Percentiles rank a stretch among this genome's conserved stretches.
phyloP scores from a whole-genome alignment of 2,329 filamentous ascomycete species.

The Cordyceps cateniannulata region DNA sequence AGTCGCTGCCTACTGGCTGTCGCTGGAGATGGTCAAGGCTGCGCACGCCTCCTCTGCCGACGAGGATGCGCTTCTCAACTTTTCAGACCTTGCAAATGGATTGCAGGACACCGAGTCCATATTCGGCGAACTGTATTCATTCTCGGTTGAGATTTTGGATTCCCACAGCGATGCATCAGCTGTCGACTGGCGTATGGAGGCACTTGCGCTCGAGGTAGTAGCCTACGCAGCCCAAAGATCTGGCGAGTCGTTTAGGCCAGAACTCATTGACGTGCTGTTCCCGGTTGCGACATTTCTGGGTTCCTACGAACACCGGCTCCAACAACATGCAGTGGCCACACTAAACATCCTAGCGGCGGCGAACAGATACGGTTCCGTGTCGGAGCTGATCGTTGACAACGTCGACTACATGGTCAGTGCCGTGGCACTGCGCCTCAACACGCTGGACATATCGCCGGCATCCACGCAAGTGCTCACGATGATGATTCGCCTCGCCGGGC shows the following conservation, averaged over 20 bases:
- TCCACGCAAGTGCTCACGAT: conserved; percentile 86
- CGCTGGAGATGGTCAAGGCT: conserved; percentile 63
- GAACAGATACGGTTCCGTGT: conserved; percentile 69
- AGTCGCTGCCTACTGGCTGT: conserved; percentile 73
- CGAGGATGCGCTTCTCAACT: conserved; percentile 60
- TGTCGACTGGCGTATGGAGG: conserved; percentile 65
- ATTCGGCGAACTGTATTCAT: conserved; percentile 62
- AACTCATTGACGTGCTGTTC: conserved; percentile 87
- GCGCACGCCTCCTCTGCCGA: conserved; percentile 44
- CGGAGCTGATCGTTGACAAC: conserved; percentile 78
- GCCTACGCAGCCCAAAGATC: conserved; percentile 67
- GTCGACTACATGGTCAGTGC: conserved; percentile 97
- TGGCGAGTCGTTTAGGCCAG: conserved; percentile 64
- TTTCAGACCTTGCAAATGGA: conserved; percentile 31
- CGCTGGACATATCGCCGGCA: conserved; percentile 85
- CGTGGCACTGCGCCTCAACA: conserved; percentile 80
- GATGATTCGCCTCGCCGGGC: conserved; percentile 86
- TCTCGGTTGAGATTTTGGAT: conserved; percentile 57
- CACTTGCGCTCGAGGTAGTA: conserved; percentile 74
- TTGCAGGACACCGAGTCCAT: conserved; percentile 39
- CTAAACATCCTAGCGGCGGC: conserved; percentile 72
- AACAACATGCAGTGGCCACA: conserved; percentile 74
- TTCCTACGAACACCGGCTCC: conserved; percentile 59
- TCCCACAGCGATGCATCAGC: conserved; percentile 43
- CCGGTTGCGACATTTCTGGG: conserved; percentile 85